Evolutionary conservation across 176 grass and related monocot genomes (phyloP).

Genomic region (Ampelocalamus luodianensis): DNA sequence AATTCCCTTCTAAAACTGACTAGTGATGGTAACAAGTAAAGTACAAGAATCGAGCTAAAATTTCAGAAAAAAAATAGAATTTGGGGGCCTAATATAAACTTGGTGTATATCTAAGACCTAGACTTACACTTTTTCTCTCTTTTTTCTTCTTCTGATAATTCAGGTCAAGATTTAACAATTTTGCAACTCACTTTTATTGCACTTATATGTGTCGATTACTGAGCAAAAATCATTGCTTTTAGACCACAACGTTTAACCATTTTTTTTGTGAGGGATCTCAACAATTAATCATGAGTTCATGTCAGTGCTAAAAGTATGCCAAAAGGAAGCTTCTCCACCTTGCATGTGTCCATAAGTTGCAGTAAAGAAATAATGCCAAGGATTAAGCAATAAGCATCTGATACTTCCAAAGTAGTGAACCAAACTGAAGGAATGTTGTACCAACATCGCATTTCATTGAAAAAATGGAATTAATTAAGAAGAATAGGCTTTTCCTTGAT

Average conservation of each 20-base stretch:
- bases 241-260: neutral
- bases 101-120: neutral
- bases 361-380: neutral
- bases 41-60: neutral
- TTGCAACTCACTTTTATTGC: neutral
- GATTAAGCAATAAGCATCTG: conserved; percentile 13
- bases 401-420: conserved; percentile 6
- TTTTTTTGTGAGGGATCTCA: neutral
- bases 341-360: neutral
- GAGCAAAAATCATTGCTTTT: neutral
- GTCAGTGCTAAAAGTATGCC: neutral
- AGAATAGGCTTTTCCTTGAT: conserved; percentile 13
- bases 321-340: neutral
- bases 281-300: neutral
- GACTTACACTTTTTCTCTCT: neutral
- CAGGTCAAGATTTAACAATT: neutral
- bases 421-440: conserved; percentile 1
- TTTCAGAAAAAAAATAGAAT: neutral
- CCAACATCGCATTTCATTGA: neutral
- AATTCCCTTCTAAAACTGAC: no score
- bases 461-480: neutral
- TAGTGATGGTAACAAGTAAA: neutral
- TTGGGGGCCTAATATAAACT: neutral
- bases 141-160: neutral
- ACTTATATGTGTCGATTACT: neutral